Evolutionary conservation across 805 yeast species (phyloP), one percentile per base, ranked within the genome.

Genomic region (Schwanniomyces pseudopolymorphus): DNA sequence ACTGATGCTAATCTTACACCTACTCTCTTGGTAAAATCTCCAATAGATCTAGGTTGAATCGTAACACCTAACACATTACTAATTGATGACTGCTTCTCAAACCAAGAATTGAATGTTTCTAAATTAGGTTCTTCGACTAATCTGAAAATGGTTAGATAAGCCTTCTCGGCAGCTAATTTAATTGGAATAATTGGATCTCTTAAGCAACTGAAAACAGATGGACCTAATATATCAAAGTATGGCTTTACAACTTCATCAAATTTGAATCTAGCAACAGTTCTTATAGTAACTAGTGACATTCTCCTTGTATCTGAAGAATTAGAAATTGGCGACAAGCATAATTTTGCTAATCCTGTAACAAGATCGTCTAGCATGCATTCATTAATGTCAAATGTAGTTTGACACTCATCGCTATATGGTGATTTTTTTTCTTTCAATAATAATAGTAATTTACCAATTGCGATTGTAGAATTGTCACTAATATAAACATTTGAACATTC

Each of bases 111-210:
- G 69, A 88, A 89, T 21, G 66, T 61, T 0, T 51, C 64, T 68
- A 78, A 61, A 17, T 74, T 70, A 8, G 69, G 78, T 51, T 87
- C 96, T 22, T 85, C 88, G 26, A 87, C 84, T 55, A 92, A 70
- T 40, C 78, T 74, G 66, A 90, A 85, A 14, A 89, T 61, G 1
- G 88, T 81, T 53, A 91, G 63, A 63, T 79, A 90, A 0, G 95
- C 90, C 70, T 89, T 89, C 64, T 92, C 99, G 6, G 96, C 96
- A 1, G 97, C 97, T 51, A 92, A 75, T 59, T 90, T 91, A 55
- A 92, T 84, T 4, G 99, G 97, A 58, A 92, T 89, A 40, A 88
- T 74, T n/a, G 84, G 77, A 59, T 91, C 97, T 53, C 99, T 77
- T 35, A 92, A 85, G 62, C 94, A 84, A 0, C 85, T 71, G 63